Evolutionary conservation across 2,329 filamentous ascomycete genomes (phyloP).

Genomic region (Monosporascus sp.): DNA sequence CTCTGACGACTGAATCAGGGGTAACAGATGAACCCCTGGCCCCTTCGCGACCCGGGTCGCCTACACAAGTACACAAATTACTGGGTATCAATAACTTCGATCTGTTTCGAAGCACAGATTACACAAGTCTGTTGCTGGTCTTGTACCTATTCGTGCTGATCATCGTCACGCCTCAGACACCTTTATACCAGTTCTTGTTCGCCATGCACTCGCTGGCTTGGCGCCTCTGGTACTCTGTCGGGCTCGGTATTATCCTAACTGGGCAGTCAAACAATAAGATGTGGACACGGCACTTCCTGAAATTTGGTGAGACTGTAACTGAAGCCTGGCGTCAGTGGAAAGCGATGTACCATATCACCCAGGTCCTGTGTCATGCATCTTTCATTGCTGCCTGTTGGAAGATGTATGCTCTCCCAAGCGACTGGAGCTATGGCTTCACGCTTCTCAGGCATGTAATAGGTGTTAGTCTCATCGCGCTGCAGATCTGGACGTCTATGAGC

Average conservation of each 20-base stretch:
- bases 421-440: conserved; percentile 83
- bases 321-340: conserved; percentile 99
- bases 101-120: conserved; percentile 80
- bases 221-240: conserved; percentile 88
- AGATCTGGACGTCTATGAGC: conserved; percentile 87
- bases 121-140: conserved; percentile 70
- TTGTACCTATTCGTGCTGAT: conserved; percentile 71
- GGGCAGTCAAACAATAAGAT: conserved; percentile 84
- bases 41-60: conserved; percentile 33
- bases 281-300: conserved; percentile 97
- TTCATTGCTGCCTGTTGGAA: conserved; percentile 94
- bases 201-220: conserved; percentile 73
- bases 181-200: conserved; percentile 71
- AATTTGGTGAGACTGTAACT: conserved; percentile 82
- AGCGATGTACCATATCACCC: conserved; percentile 87
- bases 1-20: conserved; percentile 13
- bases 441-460: conserved; percentile 85
- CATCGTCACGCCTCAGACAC: conserved; percentile 70
- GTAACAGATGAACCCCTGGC: conserved; percentile 12
- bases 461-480: conserved; percentile 71
- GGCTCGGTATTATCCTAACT: conserved; percentile 79
- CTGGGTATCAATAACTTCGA: conserved; percentile 82
- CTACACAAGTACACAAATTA: conserved; percentile 72
- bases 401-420: conserved; percentile 80
- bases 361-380: conserved; percentile 81